Evolutionary conservation across 2,329 filamentous ascomycete species (phyloP), one percentile per base, ranked within the genome.

Genomic region (Neofusicoccum sp.): DNA sequence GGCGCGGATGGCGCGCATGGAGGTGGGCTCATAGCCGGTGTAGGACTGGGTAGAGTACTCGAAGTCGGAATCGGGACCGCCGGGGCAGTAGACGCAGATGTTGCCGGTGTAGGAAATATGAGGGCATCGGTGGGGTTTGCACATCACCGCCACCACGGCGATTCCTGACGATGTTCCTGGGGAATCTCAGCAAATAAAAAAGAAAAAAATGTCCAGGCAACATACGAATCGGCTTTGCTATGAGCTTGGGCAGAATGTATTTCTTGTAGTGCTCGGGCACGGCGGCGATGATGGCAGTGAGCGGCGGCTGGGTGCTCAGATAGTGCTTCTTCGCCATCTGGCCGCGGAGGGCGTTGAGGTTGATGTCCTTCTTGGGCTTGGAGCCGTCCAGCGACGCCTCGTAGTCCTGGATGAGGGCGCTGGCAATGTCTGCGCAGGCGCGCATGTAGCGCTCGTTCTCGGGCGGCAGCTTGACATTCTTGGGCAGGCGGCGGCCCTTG

Each of bases 231-330:
- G 95, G 95, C 77, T 99, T 99, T 28, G 96, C 95, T 68, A 99
- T 92, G 64, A 99, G 81, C 78, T 96, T 96, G 20, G 93, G 95
- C 64, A 98, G 78, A 63, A 99, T 97, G 71, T 98, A 98, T 79
- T 98, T 99, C 82, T 98, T 99, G 80, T 98, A 97, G 75, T 98
- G 93, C 74, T 99, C 95, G n/a, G 96, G 96, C 36, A 99, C 93
- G 8, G 95, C 95, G 59, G 95, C 91, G 71, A 99, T 98, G 71
- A 99, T 99, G 63, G 95, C 93, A 7, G 93, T 98, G 65, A 99
- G 80, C 28, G 96, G 91, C 33, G 95, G 95, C 67, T 96, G 90
- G 63, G 86, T 91, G 74, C 86, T 89, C 63, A 99, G 81, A 73
- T 87, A 89, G 79, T 98, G 92, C 79, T 97, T 98, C 79, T 95